A percentile compares a stretch with the other conserved stretches of the same genome.
Evolutionary conservation across 257 asterid genomes (phyloP).

Genomic region (Cordia subcordata): DNA sequence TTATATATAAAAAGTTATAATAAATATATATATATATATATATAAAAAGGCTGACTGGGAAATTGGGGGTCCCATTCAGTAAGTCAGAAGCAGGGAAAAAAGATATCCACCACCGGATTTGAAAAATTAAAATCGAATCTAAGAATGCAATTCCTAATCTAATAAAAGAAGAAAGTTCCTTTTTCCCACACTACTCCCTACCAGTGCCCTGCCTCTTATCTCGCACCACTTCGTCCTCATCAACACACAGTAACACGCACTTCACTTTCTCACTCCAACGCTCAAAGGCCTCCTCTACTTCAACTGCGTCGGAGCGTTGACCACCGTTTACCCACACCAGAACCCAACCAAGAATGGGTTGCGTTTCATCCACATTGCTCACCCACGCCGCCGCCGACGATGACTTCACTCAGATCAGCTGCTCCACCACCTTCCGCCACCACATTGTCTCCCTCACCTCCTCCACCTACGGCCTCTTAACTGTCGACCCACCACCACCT

Average conservation of each 20-base stretch:
- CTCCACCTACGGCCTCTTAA: constrained; percentile 80
- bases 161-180: no score
- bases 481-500: constrained; percentile 44
- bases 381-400: constrained; percentile 41
- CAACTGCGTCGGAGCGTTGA: neutral
- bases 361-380: constrained; percentile 82
- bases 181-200: no score
- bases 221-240: neutral
- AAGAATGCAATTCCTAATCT: no score
- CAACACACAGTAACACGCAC: neutral
- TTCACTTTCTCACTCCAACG: neutral
- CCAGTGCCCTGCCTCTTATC: neutral
- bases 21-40: no score
- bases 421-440: constrained; percentile 68
- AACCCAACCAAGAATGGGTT: constrained; percentile 48
- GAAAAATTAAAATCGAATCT: no score
- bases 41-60: no score
- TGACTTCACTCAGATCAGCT: constrained; percentile 69
- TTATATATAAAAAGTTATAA: no score
- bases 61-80: no score
- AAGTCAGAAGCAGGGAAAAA: no score
- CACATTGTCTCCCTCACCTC: constrained; percentile 97
- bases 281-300: neutral
- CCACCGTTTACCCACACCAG: neutral
- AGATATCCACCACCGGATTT: no score